Base-by-base conservation (phyloP, 345 rosid species). In the Eucalyptus virginea region DNA sequence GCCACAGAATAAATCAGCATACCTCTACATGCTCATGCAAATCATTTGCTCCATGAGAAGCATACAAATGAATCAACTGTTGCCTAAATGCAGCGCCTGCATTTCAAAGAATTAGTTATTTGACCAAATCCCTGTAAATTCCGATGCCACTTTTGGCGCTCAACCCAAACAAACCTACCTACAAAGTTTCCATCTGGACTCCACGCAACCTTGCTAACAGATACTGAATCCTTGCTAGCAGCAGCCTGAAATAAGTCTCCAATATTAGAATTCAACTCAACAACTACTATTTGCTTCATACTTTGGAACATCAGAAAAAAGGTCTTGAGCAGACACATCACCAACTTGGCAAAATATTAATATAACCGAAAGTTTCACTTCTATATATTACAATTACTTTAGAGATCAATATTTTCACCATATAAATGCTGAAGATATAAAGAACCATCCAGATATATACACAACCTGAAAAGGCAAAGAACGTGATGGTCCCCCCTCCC, bases 401-500 rank as follows among this genome's bases (percentile, higher is more conserved):
- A 87, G 51, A 54, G 4, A 45, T 40, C 18, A 32, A 37, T 51
- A n/a, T 15, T 50, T 86, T 58, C 45, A 42, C 60, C 28, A 58
- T 86, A 52, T 21, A 54, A 54, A 21, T 87, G 30, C 30, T 50
- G 60, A 28, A 81, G 26, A 69, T 30, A 40, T 26, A 28, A 56
- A 49, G 44, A 86, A 40, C 37, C 17, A 51, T 87, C 45, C 23
- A 67, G 85, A 81, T 24, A 85, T n/a, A 49, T 48, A 92, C 30
- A 62, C 50, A 89, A 96, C 99, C 99, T 96, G 98, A 91, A 95
- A 94, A 87, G 91, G 94, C 88, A 89, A 87, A 48, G 96, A 88
- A 91, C 95, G 94, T 87, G 94, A 51, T 9, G 91, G 9, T 94
- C 93, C 91, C 94, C 93, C 91, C 28, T 98, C 95, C 98, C 98